A percentile compares a stretch with the other conserved stretches of the same genome.
Evolutionary conservation across 306 rosid species (phyloP).

Genomic region (Cyclanthera cordifolia): DNA sequence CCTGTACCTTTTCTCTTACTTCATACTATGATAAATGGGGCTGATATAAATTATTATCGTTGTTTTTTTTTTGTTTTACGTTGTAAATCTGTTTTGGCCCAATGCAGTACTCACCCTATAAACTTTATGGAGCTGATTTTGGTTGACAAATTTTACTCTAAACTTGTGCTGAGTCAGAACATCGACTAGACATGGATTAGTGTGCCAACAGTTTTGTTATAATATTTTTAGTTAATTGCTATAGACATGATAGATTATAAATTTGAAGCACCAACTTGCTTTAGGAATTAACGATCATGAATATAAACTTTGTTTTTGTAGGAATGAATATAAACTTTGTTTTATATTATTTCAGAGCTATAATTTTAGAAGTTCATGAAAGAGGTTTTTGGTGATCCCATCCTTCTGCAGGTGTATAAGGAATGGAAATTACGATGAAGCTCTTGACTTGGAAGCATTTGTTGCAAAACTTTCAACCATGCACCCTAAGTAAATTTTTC

Average conservation of each 20-base stretch:
- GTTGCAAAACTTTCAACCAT: constrained; percentile 83
- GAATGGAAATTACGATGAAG: constrained; percentile 96
- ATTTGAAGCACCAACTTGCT: neutral
- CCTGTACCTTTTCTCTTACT: neutral
- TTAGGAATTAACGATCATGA: neutral
- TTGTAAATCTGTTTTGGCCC: neutral
- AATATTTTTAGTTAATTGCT: constrained; percentile 2
- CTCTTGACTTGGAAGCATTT: constrained; percentile 89
- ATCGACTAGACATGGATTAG: neutral
- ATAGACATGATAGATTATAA: neutral
- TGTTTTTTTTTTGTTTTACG: neutral
- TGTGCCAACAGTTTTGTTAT: neutral
- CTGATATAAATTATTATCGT: neutral
- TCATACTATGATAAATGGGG: neutral
- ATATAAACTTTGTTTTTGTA: too few species aligned
- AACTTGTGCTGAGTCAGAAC: neutral
- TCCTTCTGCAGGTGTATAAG: constrained; percentile 65
- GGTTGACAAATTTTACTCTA: neutral
- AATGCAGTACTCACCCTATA: neutral
- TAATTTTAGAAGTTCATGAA: neutral
- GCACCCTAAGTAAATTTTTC: constrained; percentile 75
- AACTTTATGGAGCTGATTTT: constrained; percentile 7
- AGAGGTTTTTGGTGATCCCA: constrained; percentile 13
- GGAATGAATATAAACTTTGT: neutral
- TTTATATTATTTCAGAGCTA: neutral